A percentile compares a stretch with the other conserved stretches of the same genome.
Conservation (phyloP, 805 yeast genomes). For the Barnettozyma pratensis region DNA sequence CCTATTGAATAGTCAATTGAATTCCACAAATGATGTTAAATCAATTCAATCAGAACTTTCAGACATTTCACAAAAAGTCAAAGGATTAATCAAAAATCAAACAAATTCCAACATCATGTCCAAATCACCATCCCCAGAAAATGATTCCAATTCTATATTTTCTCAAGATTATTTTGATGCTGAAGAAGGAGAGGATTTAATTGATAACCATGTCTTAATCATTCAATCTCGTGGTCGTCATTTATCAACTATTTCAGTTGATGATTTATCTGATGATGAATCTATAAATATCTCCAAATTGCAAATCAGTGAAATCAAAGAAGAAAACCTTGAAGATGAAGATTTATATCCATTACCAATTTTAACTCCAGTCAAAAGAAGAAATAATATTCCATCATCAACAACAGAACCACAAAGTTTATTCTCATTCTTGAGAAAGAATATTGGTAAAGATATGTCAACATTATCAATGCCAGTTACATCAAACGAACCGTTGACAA, state of each 20-base stretch:
- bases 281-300: slow-evolving; percentile 19
- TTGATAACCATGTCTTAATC: slow-evolving; percentile 17
- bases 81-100: slow-evolving; percentile 4
- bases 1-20: slow-evolving; percentile 6
- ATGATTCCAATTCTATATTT: slow-evolving; percentile 30
- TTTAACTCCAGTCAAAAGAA: slow-evolving; percentile 40
- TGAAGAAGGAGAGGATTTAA: slow-evolving; percentile 36
- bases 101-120: not conserved
- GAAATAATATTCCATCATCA: slow-evolving; percentile 54
- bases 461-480: slow-evolving; percentile 91
- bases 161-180: slow-evolving; percentile 67
- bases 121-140: slow-evolving; percentile 7
- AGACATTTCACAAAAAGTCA: not conserved
- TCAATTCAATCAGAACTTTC: not conserved
- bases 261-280: slow-evolving; percentile 24
- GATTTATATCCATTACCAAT: slow-evolving; percentile 68
- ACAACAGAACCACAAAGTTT: slow-evolving; percentile 75
- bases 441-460: slow-evolving; percentile 86
- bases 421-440: slow-evolving; percentile 73
- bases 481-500: slow-evolving; percentile 85
- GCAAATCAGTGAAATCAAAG: slow-evolving; percentile 1
- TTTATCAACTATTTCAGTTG: slow-evolving; percentile 14
- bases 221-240: slow-evolving; percentile 6
- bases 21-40: not conserved
- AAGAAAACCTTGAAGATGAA: slow-evolving; percentile 5